Evolutionary conservation across 2,329 filamentous ascomycete species (phyloP), one percentile per base, ranked within the genome.

Genomic region (Scytalidium sp.): DNA sequence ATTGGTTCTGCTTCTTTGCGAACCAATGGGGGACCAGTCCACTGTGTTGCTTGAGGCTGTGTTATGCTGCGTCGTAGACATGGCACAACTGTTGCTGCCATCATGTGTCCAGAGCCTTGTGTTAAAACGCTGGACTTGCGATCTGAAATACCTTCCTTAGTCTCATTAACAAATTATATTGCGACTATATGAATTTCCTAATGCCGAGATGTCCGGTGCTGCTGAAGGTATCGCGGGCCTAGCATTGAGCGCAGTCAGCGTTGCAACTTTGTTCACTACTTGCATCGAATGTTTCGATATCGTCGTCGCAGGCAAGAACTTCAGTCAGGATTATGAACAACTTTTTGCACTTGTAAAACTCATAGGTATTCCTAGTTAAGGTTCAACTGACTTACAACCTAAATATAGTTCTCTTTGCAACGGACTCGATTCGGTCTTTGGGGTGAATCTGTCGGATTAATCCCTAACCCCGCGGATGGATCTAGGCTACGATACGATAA

Each of bases 221-320:
- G 44, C 50, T 19, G 41, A 50, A 41, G 50, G 47, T 2, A 41
- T 47, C 29, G 57, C 53, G 2, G 55, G 58, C 2, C 52, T 63
- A 3, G 51, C 50, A 2, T 40, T 59, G 13, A 55, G 57, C 20
- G 53, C 47, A 3, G 41, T 63, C 3, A 59, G 57, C 2, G 48
- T 63, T 8, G 55, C 55, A 7, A 56, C 54, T 20, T 53, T 63
- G 3, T 60, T 65, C 43, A 58, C 50, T 5, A 53, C 55, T 3
- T 63, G 58, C 25, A 56, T 66, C 8, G 57, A 63, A 9, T 58
- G 54, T 20, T 64, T 60, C 21, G 52, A 64, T 42, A 58, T 64
- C 20, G 45, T 63, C 5, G 54, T 60, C 11, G 43, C 51, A 2
- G 56, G 50, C 3, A 49, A 51, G 10, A 49, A 58, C 8, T 60